Evolutionary conservation across 2,329 filamentous ascomycete species (phyloP), one percentile per base, ranked within the genome.

Genomic region (Blastomyces silverae): DNA sequence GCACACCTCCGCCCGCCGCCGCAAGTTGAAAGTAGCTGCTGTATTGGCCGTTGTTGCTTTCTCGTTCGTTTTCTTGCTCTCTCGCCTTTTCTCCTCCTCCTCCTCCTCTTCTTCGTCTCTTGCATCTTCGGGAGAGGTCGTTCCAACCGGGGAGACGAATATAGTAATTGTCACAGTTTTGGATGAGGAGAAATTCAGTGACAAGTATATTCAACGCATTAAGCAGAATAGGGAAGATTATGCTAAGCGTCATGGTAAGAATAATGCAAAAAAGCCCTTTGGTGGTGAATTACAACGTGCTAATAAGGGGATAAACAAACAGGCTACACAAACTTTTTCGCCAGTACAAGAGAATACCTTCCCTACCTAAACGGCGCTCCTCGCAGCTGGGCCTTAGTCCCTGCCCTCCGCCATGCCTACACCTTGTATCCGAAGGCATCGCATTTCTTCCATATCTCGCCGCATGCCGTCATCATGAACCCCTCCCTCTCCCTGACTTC

Each of bases 271-370:
- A 31, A 31, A 2, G 7, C 15, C 25, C 13, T 15, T 60, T 60
- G 22, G 70, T 8, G 4, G 39, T 61, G 22, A 25, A 22, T 31
- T 11, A 25, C 42, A 57, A 8, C 28, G 48, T 39, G 44, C 65
- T 67, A 64, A 59, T n/a, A 50, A 34, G 22, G 57, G 31, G 52
- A 67, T 64, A 60, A 52, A 7, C 17, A 31, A 68, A 39, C 69
- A 96, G 92, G 92, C 70, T 97, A 99, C 77, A 83, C 86, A 48
- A 89, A 88, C 52, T 92, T 97, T 82, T 89, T 96, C 75, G 86
- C 90, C 64, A 87, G 86, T 67, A 82, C 85, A n/a, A 83, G 83
- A 72, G 87, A 92, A 72, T 97, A 97, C 79, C 71, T 72, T 6
- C 67, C 73, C 31, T 72, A 77, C 34, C 69, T 82, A 22, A 72